phyloP scores from a whole-genome alignment of 163 green algal genomes.

The Scenedesmus sp. region DNA sequence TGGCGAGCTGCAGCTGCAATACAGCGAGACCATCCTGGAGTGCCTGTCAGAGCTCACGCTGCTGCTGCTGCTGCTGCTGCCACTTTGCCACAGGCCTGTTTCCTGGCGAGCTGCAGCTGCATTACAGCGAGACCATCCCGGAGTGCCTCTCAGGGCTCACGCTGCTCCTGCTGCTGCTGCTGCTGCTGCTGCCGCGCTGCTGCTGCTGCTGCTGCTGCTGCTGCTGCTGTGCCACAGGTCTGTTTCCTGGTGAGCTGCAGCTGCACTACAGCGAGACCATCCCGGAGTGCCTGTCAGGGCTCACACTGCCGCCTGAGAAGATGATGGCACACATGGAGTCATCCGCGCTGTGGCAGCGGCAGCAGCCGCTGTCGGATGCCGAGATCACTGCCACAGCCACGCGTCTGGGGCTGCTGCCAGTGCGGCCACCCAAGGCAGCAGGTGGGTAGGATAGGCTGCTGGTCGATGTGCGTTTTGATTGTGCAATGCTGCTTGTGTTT shows the following conservation, averaged over 20 bases:
- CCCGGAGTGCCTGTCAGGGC: constrained; percentile 10
- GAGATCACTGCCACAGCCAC: constrained; percentile 19
- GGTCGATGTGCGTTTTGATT: not conserved
- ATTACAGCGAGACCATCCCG: not conserved
- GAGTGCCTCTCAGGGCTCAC: not conserved
- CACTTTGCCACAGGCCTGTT: not conserved
- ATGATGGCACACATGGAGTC: constrained; percentile 20
- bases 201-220: not conserved
- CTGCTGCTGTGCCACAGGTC: not conserved
- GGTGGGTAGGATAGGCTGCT: not conserved
- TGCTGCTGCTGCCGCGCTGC: not conserved
- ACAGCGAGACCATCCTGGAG: not conserved
- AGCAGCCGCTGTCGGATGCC: constrained; percentile 25
- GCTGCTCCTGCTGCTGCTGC: not conserved
- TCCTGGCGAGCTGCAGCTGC: not conserved
- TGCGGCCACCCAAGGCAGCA: not conserved
- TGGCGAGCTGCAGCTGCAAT: constrained; percentile 1
- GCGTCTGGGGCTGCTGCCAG: constrained; percentile 39
- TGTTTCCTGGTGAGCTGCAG: constrained; percentile 20
- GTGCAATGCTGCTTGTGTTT: not conserved
- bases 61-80: not conserved
- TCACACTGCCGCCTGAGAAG: constrained; percentile 22
- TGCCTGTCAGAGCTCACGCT: not conserved
- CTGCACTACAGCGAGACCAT: constrained; percentile 25
- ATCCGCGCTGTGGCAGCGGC: constrained; percentile 12